These are phyloP conservation scores for Oryza brachyantha DNA, from an alignment of 176 grass and related monocot species.

Conservation along the genomic window DNA sequence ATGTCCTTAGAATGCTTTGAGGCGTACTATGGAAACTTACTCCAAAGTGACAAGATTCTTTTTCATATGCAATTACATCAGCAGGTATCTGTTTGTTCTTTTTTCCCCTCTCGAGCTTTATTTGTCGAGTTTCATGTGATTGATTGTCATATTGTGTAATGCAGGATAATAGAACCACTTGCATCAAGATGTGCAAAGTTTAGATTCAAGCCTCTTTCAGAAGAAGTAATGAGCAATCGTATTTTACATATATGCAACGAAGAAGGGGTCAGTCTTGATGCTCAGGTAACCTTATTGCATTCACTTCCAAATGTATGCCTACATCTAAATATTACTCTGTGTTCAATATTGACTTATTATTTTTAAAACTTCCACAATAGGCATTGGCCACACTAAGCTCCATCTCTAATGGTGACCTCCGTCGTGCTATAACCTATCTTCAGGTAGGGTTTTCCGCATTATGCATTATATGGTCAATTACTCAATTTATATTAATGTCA, in stretches of 20 bases:
- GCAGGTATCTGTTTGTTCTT: constrained; percentile 55
- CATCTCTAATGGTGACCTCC: constrained; percentile 99
- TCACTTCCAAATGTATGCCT: constrained; percentile 25
- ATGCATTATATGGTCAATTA: background rate
- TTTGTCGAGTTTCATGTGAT: constrained; percentile 2
- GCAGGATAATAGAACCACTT: constrained; percentile 96
- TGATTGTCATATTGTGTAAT: constrained; percentile 17
- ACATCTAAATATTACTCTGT: background rate
- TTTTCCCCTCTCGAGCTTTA: background rate
- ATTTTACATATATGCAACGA: constrained; percentile 91
- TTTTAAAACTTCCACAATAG: constrained; percentile 54
- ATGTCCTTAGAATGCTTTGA: constrained; percentile 75
- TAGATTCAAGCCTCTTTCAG: constrained; percentile 95
- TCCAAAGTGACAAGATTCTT: constrained; percentile 99
- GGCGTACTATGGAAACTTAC: constrained; percentile 82
- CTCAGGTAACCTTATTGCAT: constrained; percentile 44
- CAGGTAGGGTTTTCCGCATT: constrained; percentile 52
- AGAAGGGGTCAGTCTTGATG: constrained; percentile 87
- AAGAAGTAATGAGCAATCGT: constrained; percentile 89
- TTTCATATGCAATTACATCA: constrained; percentile 99
- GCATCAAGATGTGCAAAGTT: constrained; percentile 99
- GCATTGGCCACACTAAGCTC: constrained; percentile 71
- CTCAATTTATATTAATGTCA: background rate
- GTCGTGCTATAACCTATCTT: constrained; percentile 94
- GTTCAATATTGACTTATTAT: constrained; percentile 20